phyloP scores from a whole-genome alignment of 2,329 filamentous ascomycete genomes.

The Paraphaeosphaeria sporulosa region DNA sequence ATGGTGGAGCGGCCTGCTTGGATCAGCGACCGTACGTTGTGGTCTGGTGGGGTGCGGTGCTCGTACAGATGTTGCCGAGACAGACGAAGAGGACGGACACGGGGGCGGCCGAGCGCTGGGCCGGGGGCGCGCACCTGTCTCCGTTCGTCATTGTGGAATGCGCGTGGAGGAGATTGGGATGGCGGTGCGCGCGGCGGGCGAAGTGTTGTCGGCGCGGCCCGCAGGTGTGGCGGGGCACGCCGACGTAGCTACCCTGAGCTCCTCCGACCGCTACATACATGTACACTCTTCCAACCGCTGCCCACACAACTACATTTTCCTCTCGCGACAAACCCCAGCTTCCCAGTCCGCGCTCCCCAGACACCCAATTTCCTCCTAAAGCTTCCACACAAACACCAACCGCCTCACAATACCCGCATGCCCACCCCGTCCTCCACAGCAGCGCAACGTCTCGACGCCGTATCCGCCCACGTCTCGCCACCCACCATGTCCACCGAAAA shows the following conservation, averaged over 20 bases:
- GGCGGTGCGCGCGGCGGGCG: not conserved
- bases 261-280: too few species aligned
- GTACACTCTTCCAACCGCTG: too few species aligned
- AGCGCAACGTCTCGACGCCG: conserved; percentile 29
- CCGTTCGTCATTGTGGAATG: conserved; percentile 7
- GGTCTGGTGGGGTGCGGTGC: conserved; percentile 36
- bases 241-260: not conserved
- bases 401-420: conserved; percentile 20
- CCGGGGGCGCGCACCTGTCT: not conserved
- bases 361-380: not conserved
- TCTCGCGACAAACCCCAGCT: not conserved
- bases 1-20: conserved; percentile 76
- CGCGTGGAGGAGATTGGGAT: not conserved
- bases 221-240: conserved; percentile 8
- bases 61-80: conserved; percentile 88
- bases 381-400: not conserved
- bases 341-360: not conserved
- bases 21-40: not conserved
- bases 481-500: conserved; percentile 27
- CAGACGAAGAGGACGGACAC: conserved; percentile 92
- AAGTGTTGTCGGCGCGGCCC: conserved; percentile 8
- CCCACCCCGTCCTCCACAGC: conserved; percentile 19
- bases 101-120: conserved; percentile 30
- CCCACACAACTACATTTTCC: not conserved
- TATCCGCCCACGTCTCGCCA: conserved; percentile 28